Conservation (phyloP, 306 rosid species). For the Medicago arabica region DNA sequence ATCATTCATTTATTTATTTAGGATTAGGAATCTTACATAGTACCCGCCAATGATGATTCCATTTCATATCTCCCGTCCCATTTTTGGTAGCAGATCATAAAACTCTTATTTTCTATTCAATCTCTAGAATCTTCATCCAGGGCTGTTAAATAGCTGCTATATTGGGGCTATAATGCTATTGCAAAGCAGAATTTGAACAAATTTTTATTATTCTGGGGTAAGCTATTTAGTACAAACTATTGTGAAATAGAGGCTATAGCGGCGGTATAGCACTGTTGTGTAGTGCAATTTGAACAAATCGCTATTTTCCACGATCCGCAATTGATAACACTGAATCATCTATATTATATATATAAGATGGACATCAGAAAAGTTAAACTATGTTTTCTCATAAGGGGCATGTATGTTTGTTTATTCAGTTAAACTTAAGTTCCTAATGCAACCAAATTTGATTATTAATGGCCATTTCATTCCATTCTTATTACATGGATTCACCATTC, state of each 20-base stretch:
- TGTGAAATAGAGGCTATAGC: too few relatives aligned
- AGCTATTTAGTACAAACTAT: too few relatives aligned
- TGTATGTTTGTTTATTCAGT: too few relatives aligned
- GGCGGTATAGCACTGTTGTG: too few relatives aligned
- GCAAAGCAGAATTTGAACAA: too few relatives aligned
- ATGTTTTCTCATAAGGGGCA: too few relatives aligned
- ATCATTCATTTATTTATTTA: slow-evolving; percentile 30
- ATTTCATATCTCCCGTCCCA: slow-evolving; percentile 3
- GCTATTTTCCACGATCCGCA: too few relatives aligned
- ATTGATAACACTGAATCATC: too few relatives aligned
- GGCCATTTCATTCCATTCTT: slow-evolving; percentile 36
- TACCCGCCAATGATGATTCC: slow-evolving; percentile 28
- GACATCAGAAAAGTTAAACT: slow-evolving; percentile 7
- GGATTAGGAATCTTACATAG: background rate
- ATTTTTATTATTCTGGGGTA: too few relatives aligned
- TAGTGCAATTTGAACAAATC: too few relatives aligned
- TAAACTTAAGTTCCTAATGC: slow-evolving; percentile 14
- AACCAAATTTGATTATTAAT: slow-evolving; percentile 1
- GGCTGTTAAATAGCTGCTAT: too few relatives aligned
- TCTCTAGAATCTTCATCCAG: background rate
- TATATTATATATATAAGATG: slow-evolving; percentile 25
- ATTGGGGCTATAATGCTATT: too few relatives aligned
- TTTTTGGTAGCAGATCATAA: background rate
- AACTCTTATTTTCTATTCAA: background rate
- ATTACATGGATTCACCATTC: slow-evolving; percentile 30